phyloP scores from a whole-genome alignment of 768 basidiomycete genomes.

The Psilocybe cyanescens region DNA sequence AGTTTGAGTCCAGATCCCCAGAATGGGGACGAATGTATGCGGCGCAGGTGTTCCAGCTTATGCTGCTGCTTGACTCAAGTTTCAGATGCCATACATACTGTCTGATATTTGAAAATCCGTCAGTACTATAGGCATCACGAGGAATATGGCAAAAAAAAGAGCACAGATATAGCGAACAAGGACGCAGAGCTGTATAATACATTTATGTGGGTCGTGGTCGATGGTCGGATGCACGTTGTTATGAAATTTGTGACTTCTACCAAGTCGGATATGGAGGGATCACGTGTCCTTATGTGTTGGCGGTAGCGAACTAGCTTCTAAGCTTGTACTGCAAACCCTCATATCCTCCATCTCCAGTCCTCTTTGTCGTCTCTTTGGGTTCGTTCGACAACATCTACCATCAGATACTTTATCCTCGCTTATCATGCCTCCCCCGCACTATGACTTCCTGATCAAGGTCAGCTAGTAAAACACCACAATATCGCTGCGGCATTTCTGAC shows the following conservation, averaged over 20 bases:
- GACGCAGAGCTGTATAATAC: too few relatives aligned
- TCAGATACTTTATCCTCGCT: slow-evolving; percentile 11
- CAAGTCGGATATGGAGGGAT: background rate
- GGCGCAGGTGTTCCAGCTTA: too few relatives aligned
- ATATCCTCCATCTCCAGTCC: background rate
- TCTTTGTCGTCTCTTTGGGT: slow-evolving; percentile 4
- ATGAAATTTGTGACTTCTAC: background rate
- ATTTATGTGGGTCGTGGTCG: background rate
- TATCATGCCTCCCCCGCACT: slow-evolving; percentile 88
- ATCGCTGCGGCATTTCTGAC: slow-evolving; percentile 9
- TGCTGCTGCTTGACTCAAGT: too few relatives aligned
- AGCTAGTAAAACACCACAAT: slow-evolving; percentile 19
- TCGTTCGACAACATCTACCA: slow-evolving; percentile 10
- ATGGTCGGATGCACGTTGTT: background rate
- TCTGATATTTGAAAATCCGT: too few relatives aligned
- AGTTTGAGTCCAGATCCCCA: too few relatives aligned
- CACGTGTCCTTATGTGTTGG: background rate
- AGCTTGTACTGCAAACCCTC: background rate
- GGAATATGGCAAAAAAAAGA: too few relatives aligned
- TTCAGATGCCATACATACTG: too few relatives aligned
- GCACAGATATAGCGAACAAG: too few relatives aligned
- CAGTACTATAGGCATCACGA: too few relatives aligned
- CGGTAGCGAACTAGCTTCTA: background rate
- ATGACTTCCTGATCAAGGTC: slow-evolving; percentile 97
- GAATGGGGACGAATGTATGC: too few relatives aligned